Conservation (phyloP, 169 alveolate species). For the Plasmodium vivax region DNA sequence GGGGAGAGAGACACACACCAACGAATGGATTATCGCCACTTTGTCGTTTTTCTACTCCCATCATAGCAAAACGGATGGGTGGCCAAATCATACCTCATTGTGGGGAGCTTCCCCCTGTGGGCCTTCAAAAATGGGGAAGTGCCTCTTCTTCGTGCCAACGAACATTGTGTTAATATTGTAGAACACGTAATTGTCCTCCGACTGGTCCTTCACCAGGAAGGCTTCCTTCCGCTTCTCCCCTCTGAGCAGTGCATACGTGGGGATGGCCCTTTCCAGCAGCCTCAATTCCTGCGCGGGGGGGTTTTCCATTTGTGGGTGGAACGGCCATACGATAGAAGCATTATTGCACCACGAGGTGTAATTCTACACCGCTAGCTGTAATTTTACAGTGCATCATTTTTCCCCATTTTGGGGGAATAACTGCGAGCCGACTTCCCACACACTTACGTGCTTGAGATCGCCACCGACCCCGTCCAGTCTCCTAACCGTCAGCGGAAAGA, state of each 20-base stretch:
- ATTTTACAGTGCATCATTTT: background rate
- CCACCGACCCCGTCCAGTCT: background rate
- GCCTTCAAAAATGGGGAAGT: background rate
- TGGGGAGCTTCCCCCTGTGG: background rate
- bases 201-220: background rate
- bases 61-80: background rate
- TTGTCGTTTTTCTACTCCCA: background rate
- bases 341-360: background rate
- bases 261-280: constrained; percentile 31
- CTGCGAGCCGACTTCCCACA: background rate
- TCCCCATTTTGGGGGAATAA: background rate
- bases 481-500: constrained; percentile 2
- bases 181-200: constrained; percentile 24
- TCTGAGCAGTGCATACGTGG: constrained; percentile 20
- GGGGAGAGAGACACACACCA: background rate
- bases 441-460: constrained; percentile 25
- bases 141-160: background rate
- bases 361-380: background rate
- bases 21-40: background rate
- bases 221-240: background rate
- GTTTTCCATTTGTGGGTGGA: background rate
- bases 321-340: background rate
- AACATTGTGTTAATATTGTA: constrained; percentile 31
- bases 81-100: constrained; percentile 5
- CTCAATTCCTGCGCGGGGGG: constrained; percentile 24